Evolutionary conservation across 306 rosid species (phyloP).

Genomic region (Trichosanthes truncata): DNA sequence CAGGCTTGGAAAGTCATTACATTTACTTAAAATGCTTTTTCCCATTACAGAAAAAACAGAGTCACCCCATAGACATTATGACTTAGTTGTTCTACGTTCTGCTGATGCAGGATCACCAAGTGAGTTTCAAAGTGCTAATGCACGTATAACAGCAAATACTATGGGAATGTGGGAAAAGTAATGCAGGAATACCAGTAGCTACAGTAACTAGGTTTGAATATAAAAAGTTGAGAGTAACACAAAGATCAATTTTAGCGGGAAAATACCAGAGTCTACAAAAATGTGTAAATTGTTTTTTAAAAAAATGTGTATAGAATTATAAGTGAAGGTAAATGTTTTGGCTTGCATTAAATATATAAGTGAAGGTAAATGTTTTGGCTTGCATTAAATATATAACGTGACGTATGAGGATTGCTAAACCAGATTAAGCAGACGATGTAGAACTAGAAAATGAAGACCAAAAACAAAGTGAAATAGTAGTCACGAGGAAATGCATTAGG

Average conservation of each 20-base stretch:
- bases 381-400: too few relatives aligned
- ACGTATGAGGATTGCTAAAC: not conserved
- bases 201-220: not conserved
- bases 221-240: not conserved
- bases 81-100: not conserved
- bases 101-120: not conserved
- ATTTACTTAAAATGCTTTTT: not conserved
- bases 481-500: not conserved
- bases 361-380: too few relatives aligned
- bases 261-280: not conserved
- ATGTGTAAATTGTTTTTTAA: not conserved
- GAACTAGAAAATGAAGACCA: not conserved
- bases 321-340: not conserved
- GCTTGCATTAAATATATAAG: not conserved
- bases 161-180: not conserved
- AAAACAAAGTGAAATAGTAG: not conserved
- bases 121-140: not conserved
- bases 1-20: not conserved
- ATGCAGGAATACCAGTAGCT: not conserved
- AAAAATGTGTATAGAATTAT: not conserved
- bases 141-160: not conserved
- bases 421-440: not conserved
- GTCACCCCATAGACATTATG: not conserved
- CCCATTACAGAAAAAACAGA: not conserved
- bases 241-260: not conserved